A percentile compares a stretch with the other conserved stretches of the same genome.
phyloP scores from a whole-genome alignment of 2,329 filamentous ascomycete species.

The Parascedosporium putredinis region DNA sequence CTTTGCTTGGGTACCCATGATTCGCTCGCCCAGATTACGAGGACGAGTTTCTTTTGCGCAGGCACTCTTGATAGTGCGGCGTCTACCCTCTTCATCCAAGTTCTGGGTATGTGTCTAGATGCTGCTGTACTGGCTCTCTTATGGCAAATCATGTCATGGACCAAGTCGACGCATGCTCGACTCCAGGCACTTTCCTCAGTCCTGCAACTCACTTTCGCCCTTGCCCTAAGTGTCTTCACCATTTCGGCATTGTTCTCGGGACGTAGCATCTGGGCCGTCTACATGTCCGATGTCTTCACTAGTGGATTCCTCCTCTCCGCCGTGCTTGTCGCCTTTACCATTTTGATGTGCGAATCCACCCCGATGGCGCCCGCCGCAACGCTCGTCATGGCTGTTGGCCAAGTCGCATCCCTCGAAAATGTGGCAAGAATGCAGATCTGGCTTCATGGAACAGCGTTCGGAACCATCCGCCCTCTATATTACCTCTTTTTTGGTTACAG shows the following conservation, averaged over 20 bases:
- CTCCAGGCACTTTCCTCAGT: constrained; percentile 34
- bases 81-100: constrained; percentile 29
- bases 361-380: constrained; percentile 8
- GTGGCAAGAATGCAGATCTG: constrained; percentile 13
- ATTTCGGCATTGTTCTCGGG: constrained; percentile 20
- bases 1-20: constrained; percentile 33
- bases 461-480: constrained; percentile 5
- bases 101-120: constrained; percentile 34
- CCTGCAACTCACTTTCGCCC: constrained; percentile 19
- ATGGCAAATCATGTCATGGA: constrained; percentile 43
- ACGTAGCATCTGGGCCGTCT: constrained; percentile 12
- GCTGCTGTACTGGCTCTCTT: constrained; percentile 33
- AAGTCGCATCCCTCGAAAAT: constrained; percentile 10
- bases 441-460: constrained; percentile 12
- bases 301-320: constrained; percentile 35
- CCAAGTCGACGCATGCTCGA: constrained; percentile 34
- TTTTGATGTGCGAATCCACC: constrained; percentile 36
- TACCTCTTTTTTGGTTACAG: constrained; percentile 4
- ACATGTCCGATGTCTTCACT: constrained; percentile 18
- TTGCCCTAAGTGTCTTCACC: constrained; percentile 23
- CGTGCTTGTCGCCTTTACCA: constrained; percentile 31
- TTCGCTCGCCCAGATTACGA: constrained; percentile 24
- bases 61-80: constrained; percentile 26
- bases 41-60: constrained; percentile 44
- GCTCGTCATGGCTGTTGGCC: constrained; percentile 6